Evolutionary conservation across 495 filamentous ascomycete genomes (phyloP), one percentile per base, ranked within the genome.

Genomic region (Tuber magnatum): DNA sequence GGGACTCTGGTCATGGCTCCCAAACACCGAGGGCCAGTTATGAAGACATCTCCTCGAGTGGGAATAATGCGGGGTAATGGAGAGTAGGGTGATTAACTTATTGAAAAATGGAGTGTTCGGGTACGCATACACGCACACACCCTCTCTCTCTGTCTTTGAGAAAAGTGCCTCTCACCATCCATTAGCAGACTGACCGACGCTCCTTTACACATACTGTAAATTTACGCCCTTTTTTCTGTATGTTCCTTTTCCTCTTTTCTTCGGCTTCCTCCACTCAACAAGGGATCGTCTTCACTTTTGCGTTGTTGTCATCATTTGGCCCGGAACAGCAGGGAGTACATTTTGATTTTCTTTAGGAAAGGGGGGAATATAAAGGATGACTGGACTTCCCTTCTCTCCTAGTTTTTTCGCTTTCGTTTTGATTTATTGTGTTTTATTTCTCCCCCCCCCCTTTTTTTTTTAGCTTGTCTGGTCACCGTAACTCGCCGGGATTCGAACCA

Each of bases 1-100:
- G 56, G 56, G 56, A 65, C 28, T 65, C 56, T 65, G 28, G 56
- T 65, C 56, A 65, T 7, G 56, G 56, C 56, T 65, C 56, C 56
- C 56, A 65, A 65, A 65, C 56, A 65, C 16, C 56, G 56, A 65
- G 56, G 56, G 28, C 28, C 5, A 65, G 28, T 20, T 65, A 65
- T 35, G 56, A 65, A 65, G 56, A 65, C 56, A 65, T 35, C 28
- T 65, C 56, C 28, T 61, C n/a, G 10, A 35, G 14, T 35, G 56
- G 56, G 32, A 65, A 35, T 14, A 65, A 35, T 1, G 56, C 1
- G 4, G 56, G 56, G 12, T 12, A 65, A 14, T 12, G 56, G 56
- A 65, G 56, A 35, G 28, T 9, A 1, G 28, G 56, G 28, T 65
- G 56, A 65, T n/a, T 12, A 16, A 3, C n/a, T 61, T n/a, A 6